Evolutionary conservation across 495 filamentous ascomycete species (phyloP).

Genomic region (Xylaria sp.): DNA sequence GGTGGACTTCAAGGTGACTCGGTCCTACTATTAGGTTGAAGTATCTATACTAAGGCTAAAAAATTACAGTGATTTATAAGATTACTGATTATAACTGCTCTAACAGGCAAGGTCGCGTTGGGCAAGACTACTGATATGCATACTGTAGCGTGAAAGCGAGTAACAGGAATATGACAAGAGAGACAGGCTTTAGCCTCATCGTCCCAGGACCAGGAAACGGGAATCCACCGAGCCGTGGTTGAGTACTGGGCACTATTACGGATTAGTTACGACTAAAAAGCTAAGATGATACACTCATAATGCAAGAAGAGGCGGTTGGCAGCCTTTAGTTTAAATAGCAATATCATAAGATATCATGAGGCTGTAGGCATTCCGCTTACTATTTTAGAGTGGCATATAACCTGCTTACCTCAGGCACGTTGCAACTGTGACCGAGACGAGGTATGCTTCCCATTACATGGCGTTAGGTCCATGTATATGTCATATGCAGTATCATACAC

Average conservation of each 20-base stretch:
- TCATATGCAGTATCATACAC: slow-evolving; percentile 30
- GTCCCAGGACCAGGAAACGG: slow-evolving; percentile 27
- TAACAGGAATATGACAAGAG: background rate
- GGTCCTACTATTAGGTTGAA: slow-evolving; percentile 16
- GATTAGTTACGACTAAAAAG: background rate
- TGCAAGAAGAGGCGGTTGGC: background rate
- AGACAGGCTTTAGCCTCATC: slow-evolving; percentile 16
- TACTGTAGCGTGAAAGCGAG: slow-evolving; percentile 15
- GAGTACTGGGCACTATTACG: slow-evolving; percentile 9
- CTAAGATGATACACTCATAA: background rate
- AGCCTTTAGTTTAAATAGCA: background rate
- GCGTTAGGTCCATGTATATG: slow-evolving; percentile 24
- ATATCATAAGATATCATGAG: background rate
- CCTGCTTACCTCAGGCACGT: slow-evolving; percentile 3
- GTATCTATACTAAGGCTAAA: slow-evolving; percentile 8
- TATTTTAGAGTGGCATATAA: background rate
- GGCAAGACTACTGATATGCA: slow-evolving; percentile 28
- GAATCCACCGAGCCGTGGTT: slow-evolving; percentile 13
- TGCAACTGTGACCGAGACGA: background rate
- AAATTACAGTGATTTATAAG: slow-evolving; percentile 7
- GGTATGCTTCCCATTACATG: slow-evolving; percentile 25
- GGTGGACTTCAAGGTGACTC: slow-evolving; percentile 18
- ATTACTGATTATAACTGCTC: slow-evolving; percentile 9
- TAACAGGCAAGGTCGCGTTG: slow-evolving; percentile 22
- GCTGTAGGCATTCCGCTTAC: background rate